Evolutionary conservation across 1,284 basidiomycete genomes (phyloP), one percentile per base, ranked within the genome.

Genomic region (Austroboletus rostrupii): DNA sequence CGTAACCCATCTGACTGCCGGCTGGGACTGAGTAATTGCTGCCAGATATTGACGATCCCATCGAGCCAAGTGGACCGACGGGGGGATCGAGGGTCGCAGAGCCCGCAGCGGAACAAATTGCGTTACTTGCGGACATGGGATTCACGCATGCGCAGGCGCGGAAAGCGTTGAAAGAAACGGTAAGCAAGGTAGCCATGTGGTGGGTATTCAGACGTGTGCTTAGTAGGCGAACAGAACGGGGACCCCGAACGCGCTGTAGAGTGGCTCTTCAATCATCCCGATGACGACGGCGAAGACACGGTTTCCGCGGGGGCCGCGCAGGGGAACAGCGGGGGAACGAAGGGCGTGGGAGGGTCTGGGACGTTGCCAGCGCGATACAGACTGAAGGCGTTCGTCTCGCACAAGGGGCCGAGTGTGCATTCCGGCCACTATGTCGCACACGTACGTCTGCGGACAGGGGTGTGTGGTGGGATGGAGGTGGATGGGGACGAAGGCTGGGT

Each of bases 181-280:
- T 53, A 31, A 21, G 52, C 57, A 11, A 1, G 9, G 23, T 26
- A 26, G 23, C 23, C 23, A 5, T 0, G 14, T 16, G 2, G 16
- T 33, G 13, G 32, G 5, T 10, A 16, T 33, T 11, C 11, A 32
- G 12, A 13, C 29, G 13, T 11, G 10, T 1, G 9, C 21, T 50
- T 13, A 57, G 8, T 2, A 4, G 12, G 3, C 4, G 17, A 2
- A 17, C 58, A 94, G 87, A 75, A 73, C 39, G 85, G 85, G 17
- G 81, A 92, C 60, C 69, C 83, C 0, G 94, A 96, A 59, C 80
- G 88, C 21, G 95, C 95, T 0, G 84, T 98, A 3, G 95, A 97
- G 57, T 99, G 96, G 96, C 72, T 98, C n/a, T 98, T 99, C 72
- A 92, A 81, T 54, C 90, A 99, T 62, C 89, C 94, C 0, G 92